Conservation (phyloP, 2,329 filamentous ascomycete species). For the Paramyrothecium sp. region DNA sequence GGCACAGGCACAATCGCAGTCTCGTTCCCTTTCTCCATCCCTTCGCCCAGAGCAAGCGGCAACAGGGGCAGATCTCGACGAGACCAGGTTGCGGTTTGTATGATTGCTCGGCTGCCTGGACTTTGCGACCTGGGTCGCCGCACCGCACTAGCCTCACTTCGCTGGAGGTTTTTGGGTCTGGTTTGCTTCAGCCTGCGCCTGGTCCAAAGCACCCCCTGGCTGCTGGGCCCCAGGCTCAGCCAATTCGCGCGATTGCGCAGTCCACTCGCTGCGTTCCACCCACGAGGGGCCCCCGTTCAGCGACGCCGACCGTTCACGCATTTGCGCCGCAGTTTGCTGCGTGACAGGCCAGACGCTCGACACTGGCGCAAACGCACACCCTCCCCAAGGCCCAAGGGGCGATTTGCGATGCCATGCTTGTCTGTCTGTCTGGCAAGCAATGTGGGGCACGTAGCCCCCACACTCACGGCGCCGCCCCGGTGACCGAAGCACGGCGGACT, state of each 20-base stretch:
- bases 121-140: not conserved
- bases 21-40: not conserved
- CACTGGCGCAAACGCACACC: too few species aligned
- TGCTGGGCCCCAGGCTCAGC: not conserved
- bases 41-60: not conserved
- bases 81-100: too few species aligned
- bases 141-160: not conserved
- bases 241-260: not conserved
- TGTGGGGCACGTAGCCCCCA: too few species aligned
- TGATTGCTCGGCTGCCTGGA: not conserved
- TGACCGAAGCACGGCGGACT: not conserved
- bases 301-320: not conserved
- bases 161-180: not conserved
- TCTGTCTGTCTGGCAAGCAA: too few species aligned
- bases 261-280: not conserved
- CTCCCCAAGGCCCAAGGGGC: too few species aligned
- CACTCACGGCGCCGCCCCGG: not conserved
- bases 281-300: not conserved
- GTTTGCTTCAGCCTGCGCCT: not conserved
- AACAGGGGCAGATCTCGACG: not conserved
- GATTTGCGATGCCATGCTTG: too few species aligned
- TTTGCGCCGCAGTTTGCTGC: too few species aligned
- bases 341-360: too few species aligned
- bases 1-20: too few species aligned
- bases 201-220: too few species aligned